Evolutionary conservation across 371 early-diverging fungal species (phyloP), one percentile per base, ranked within the genome.

Genomic region (Nematocida major): DNA sequence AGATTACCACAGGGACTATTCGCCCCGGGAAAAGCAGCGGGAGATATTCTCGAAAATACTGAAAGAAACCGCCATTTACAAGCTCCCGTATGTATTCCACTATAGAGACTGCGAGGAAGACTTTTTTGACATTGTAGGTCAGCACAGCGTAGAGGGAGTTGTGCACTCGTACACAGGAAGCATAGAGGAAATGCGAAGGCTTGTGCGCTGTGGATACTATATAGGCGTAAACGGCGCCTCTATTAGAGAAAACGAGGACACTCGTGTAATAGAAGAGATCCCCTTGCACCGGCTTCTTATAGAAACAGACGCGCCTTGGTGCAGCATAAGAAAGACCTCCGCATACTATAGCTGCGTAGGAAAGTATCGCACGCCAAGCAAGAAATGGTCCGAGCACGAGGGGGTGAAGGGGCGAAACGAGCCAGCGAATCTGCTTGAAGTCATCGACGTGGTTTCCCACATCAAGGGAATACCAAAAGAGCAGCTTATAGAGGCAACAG

Each of bases 201-300:
- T 90, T 24, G 69, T 91, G 18, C 87, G 88, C 2, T 81, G 91
- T 54, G 94, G 87, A n/a, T 84, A 93, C 36, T 92, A 89, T 82
- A 93, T 97, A 81, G 95, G 96, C 24, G 87, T 97, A 78, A 97
- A 96, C 81, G 97, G 97, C 9, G 94, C 94, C 79, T 92, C 93
- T 1, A 82, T 95, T 38, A 94, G 92, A 81, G 92, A 91, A 0
- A 87, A 89, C 51, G 91, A 90, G 38, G 91, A 91, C 78, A 47
- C 93, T 2, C 86, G 89, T 1, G 89, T 91, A 0, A 89, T 91
- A 3, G 87, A 86, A 65, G 81, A 81, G n/a, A 88, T 96, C 26
- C 95, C 96, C 11, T 67, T 88, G 40, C 90, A 93, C 32, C 83
- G 86, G 38, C 77, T 97, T 18, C 87, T 96, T 88, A 70, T 97